Base-by-base conservation (phyloP, 2,329 filamentous ascomycete genomes). In the Gaeumannomyces tritici region DNA sequence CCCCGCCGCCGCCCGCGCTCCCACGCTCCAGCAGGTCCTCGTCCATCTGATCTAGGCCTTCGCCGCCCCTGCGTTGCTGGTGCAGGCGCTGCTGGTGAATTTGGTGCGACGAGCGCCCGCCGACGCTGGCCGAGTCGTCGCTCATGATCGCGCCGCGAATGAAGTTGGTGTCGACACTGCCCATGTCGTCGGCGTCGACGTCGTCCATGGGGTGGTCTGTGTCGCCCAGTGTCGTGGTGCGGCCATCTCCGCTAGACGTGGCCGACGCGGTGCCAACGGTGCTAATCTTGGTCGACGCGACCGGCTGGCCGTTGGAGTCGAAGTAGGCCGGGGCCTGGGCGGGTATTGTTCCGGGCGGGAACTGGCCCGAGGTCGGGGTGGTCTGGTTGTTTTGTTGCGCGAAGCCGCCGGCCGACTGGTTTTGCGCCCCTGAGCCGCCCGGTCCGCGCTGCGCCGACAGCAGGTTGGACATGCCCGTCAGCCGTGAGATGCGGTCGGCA, bases 261-360 rank as follows among this genome's bases (percentile, higher is more conserved):
- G 93, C 93, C 67, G 89, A 93, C 31, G 93, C 93, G 59, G 89
- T 91, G 63, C 93, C 93, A 28, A 97, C 93, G 0, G 93, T 98
- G 77, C 90, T 95, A 76, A 87, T 95, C 85, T 83, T 91, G 76
- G 78, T 93, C 65, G 78, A 82, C 66, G 79, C 88, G 69, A 78
- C 85, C 67, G 79, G 90, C 71, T 87, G 88, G 31, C 89, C 84
- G 68, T 85, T 87, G 60, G 83, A 82, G 70, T 96, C 92, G 68
- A 96, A 96, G 77, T 93, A 96, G 42, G 89, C 87, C 1, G 87
- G 83, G 33, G 80, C 83, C 64, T 80, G 72, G 61, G 79, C 76
- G 11, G 70, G 65, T 58, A 69, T 42, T 1, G 61, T 51, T 55
- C 60, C 47, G 42, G 47, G 13, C 61, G 74, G 75, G 69, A 79